phyloP scores from a whole-genome alignment of 108 stramenopile species.

The Nitzschia palea region DNA sequence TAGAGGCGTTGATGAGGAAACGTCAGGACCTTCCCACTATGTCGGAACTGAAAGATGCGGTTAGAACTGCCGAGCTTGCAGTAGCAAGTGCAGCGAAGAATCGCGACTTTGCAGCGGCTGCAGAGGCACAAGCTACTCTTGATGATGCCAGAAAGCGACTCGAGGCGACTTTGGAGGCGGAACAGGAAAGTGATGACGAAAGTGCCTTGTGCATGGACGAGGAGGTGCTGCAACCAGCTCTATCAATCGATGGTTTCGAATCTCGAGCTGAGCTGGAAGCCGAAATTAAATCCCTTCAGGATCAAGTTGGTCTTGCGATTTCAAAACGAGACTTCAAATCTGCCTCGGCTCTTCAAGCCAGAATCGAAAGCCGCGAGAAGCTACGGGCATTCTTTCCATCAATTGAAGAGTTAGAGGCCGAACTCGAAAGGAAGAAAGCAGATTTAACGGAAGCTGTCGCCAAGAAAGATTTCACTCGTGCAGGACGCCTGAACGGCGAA shows the following conservation, averaged over 20 bases:
- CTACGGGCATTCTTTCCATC: conserved; percentile 71
- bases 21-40: conserved; percentile 73
- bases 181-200: conserved; percentile 18
- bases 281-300: conserved; percentile 46
- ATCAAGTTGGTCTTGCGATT: conserved; percentile 61
- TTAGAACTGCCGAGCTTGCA: conserved; percentile 51
- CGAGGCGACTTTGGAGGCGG: conserved; percentile 44
- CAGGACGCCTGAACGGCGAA: conserved; percentile 55
- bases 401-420: conserved; percentile 59
- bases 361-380: conserved; percentile 59
- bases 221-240: conserved; percentile 7
- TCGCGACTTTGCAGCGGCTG: conserved; percentile 74
- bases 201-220: neutral
- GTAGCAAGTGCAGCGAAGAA: conserved; percentile 66
- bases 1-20: conserved; percentile 60
- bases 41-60: conserved; percentile 64
- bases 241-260: conserved; percentile 42
- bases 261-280: conserved; percentile 72
- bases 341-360: conserved; percentile 57
- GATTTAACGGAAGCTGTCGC: conserved; percentile 60
- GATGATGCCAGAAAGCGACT: conserved; percentile 57
- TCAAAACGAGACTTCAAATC: conserved; percentile 53
- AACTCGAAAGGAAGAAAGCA: conserved; percentile 36
- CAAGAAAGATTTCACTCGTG: conserved; percentile 62
- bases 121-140: conserved; percentile 53